Conservation (phyloP, 495 filamentous ascomycete genomes). For the Penicillium soppii region DNA sequence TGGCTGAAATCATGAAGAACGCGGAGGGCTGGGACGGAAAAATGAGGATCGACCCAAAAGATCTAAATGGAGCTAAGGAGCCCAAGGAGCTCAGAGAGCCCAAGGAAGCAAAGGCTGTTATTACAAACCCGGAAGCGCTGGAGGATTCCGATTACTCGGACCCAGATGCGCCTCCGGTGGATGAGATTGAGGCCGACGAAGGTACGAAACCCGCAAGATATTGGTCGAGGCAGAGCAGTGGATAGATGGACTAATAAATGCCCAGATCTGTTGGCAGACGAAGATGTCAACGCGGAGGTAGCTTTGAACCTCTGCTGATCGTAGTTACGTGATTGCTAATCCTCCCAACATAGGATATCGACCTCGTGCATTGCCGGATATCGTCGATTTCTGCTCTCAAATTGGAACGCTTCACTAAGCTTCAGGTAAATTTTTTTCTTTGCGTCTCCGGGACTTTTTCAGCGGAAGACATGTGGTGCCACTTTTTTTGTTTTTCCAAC, state of each 20-base stretch:
- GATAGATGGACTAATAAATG: slow-evolving; percentile 1
- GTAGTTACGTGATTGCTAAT: slow-evolving; percentile 11
- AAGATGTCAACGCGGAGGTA: slow-evolving; percentile 59
- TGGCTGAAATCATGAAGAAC: slow-evolving; percentile 44
- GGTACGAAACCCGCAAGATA: slow-evolving; percentile 42
- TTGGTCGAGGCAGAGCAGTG: not conserved
- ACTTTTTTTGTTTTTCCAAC: not conserved
- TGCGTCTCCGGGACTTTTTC: too few species aligned
- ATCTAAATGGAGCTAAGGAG: too few species aligned
- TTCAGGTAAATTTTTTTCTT: slow-evolving; percentile 63
- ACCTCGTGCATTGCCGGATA: slow-evolving; percentile 83
- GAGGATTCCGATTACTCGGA: slow-evolving; percentile 85
- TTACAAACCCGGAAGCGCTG: slow-evolving; percentile 72
- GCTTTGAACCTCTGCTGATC: not conserved
- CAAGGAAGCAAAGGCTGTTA: too few species aligned
- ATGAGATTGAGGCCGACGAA: slow-evolving; percentile 80
- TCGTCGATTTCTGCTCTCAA: slow-evolving; percentile 72
- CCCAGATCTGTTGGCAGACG: slow-evolving; percentile 65
- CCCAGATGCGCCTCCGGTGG: slow-evolving; percentile 71
- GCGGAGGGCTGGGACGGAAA: slow-evolving; percentile 95
- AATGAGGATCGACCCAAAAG: slow-evolving; percentile 67
- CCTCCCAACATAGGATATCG: slow-evolving; percentile 66
- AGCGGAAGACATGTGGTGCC: not conserved
- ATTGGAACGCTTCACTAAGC: slow-evolving; percentile 77
- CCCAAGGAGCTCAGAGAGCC: too few species aligned